These are phyloP conservation scores for Strigomonas culicis DNA, from an alignment of 208 protist genomes.

Conservation along the genomic window DNA sequence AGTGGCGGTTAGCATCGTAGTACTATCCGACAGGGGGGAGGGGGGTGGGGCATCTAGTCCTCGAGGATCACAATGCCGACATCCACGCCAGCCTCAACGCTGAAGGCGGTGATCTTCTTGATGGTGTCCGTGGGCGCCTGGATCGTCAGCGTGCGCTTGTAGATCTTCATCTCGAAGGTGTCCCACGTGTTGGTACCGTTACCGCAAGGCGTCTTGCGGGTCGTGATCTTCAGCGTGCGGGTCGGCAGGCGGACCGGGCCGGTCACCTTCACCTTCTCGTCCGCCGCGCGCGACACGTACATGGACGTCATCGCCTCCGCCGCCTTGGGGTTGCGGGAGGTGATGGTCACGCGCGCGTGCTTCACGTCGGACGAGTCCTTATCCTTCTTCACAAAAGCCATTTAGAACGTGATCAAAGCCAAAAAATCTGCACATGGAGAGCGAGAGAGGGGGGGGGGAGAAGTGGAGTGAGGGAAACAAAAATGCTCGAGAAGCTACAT, in stretches of 20 bases:
- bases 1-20: slow-evolving; percentile 93
- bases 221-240: slow-evolving; percentile 97
- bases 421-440: slow-evolving; percentile 13
- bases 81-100: slow-evolving; percentile 84
- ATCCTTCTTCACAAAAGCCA: slow-evolving; percentile 79
- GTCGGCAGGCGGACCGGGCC: slow-evolving; percentile 99
- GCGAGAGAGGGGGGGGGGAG: slow-evolving; percentile 4
- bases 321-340: slow-evolving; percentile 94
- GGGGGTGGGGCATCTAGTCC: slow-evolving; percentile 14
- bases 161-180: slow-evolving; percentile 99
- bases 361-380: slow-evolving; percentile 47
- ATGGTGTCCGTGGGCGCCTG: slow-evolving; percentile 85
- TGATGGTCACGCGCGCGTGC: slow-evolving; percentile 98
- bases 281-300: slow-evolving; percentile 93
- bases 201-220: slow-evolving; percentile 99
- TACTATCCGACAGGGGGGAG: not conserved
- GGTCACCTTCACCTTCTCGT: slow-evolving; percentile 95
- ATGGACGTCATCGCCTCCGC: slow-evolving; percentile 97
- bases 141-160: slow-evolving; percentile 99
- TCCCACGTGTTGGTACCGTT: slow-evolving; percentile 99
- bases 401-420: slow-evolving; percentile 76
- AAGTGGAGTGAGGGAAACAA: not conserved
- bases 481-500: not conserved
- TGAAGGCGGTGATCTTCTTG: slow-evolving; percentile 92
- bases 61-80: slow-evolving; percentile 84